Base-by-base conservation (phyloP, 1,284 basidiomycete species). In the Sanguinoderma infundibulare region DNA sequence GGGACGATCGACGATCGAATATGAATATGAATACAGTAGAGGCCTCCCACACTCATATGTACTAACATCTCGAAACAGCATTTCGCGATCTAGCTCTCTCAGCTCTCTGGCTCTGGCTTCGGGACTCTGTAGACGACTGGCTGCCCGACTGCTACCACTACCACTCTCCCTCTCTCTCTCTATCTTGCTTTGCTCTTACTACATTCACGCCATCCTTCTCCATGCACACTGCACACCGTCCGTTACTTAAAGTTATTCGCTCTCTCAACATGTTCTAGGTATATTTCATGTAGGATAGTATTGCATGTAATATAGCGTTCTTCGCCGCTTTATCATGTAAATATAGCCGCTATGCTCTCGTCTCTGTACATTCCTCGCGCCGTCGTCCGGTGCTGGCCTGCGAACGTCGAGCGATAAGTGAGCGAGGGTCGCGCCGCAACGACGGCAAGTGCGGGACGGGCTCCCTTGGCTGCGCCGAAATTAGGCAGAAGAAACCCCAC, bases 211-310 rank as follows among this genome's bases (percentile, higher is more conserved):
- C 42, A 50, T 34, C 54, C 20, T 56, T 38, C 47, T 55, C 61
- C 69, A 65, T 63, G 62, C 65, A 55, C 62, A 55, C 55, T 58
- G 59, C 59, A 63, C 66, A 55, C 44, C 56, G 39, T 68, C 61
- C 70, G 64, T 70, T 70, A 70, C 69, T 71, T 36, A 62, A 63
- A 71, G 64, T 70, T 70, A 70, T 70, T 71, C 40, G 63, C 64
- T 63, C 64, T 63, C 60, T 63, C 62, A 51, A 64, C 69, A 69
- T 67, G 67, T 65, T 66, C 63, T 66, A 64, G 49, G 64, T 66
- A 63, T 57, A 62, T 57, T 68, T 68, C 67, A 59, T 71, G 69
- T 71, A 71, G 68, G 63, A 71, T 71, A 71, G 59, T 63, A 66
- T 66, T 67, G 61, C 53, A 47, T 71, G 69, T 71, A 71, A 67